These are phyloP conservation scores for Pyronema omphalodes DNA, from an alignment of 495 filamentous ascomycete species.

Conservation along the genomic window DNA sequence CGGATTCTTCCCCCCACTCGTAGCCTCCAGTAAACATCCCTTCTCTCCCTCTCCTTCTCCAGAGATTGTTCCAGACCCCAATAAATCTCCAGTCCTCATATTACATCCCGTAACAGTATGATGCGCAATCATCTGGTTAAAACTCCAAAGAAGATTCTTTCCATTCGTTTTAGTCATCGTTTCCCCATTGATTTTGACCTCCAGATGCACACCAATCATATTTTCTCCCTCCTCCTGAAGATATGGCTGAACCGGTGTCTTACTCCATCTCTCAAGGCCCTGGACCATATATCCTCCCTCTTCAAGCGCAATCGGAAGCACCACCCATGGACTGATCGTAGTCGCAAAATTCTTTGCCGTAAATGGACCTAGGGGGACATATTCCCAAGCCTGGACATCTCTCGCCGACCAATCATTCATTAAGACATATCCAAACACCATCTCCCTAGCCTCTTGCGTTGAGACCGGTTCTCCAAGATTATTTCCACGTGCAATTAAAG, in stretches of 20 bases:
- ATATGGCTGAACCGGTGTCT: constrained; percentile 9
- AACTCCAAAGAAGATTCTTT: constrained; percentile 78
- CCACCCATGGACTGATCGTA: constrained; percentile 74
- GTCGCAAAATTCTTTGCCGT: constrained; percentile 90
- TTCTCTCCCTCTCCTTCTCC: constrained; percentile 41
- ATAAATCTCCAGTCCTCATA: constrained; percentile 60
- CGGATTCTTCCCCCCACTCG: constrained; percentile 35
- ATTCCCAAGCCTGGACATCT: constrained; percentile 86
- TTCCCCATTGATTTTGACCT: not conserved
- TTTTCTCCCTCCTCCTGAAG: not conserved
- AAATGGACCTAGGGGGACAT: constrained; percentile 70
- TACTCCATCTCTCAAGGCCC: constrained; percentile 2
- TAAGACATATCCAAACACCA: constrained; percentile 72
- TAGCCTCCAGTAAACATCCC: constrained; percentile 73
- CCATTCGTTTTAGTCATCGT: not conserved
- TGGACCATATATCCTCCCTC: constrained; percentile 22
- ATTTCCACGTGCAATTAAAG: constrained; percentile 45
- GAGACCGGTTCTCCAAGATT: constrained; percentile 49
- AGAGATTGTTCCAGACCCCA: constrained; percentile 82
- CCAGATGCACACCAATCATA: not conserved
- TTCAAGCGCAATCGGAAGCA: constrained; percentile 66
- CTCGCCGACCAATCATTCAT: constrained; percentile 92
- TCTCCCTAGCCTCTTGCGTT: constrained; percentile 50
- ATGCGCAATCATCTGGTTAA: constrained; percentile 87
- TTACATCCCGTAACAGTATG: constrained; percentile 76